These are phyloP conservation scores for Nicotiana attenuata DNA, from an alignment of 257 asterid species.

Conservation along the genomic window DNA sequence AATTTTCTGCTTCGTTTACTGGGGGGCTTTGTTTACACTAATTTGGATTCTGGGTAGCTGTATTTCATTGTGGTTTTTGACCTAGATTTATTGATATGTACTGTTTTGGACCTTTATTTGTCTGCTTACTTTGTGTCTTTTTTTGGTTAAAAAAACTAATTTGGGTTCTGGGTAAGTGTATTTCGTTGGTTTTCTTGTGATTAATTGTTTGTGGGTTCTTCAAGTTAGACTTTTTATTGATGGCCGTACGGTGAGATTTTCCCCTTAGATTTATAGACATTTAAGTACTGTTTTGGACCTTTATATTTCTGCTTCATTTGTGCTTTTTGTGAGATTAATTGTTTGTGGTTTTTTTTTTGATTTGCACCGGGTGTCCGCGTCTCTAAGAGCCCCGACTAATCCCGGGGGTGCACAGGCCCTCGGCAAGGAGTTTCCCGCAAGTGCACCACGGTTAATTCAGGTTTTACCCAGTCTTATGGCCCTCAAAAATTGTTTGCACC, in stretches of 20 bases:
- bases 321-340: neutral
- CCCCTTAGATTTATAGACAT: too few relatives aligned
- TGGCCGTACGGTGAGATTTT: conserved; percentile 6
- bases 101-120: neutral
- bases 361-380: too few relatives aligned
- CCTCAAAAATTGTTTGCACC: too few relatives aligned
- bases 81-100: neutral
- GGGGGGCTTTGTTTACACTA: too few relatives aligned
- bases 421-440: too few relatives aligned
- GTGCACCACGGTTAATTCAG: too few relatives aligned
- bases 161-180: neutral
- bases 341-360: too few relatives aligned
- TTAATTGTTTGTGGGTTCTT: neutral
- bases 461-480: too few relatives aligned
- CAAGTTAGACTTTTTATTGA: neutral
- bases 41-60: neutral
- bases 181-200: neutral
- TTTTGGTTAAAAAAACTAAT: neutral
- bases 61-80: neutral
- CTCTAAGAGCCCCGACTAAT: too few relatives aligned
- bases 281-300: too few relatives aligned
- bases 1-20: neutral
- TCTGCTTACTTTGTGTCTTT: neutral
- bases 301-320: neutral
- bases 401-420: too few relatives aligned